These are phyloP conservation scores for Wickerhamiella brachini DNA, from an alignment of 805 yeast species.

Conservation along the genomic window DNA sequence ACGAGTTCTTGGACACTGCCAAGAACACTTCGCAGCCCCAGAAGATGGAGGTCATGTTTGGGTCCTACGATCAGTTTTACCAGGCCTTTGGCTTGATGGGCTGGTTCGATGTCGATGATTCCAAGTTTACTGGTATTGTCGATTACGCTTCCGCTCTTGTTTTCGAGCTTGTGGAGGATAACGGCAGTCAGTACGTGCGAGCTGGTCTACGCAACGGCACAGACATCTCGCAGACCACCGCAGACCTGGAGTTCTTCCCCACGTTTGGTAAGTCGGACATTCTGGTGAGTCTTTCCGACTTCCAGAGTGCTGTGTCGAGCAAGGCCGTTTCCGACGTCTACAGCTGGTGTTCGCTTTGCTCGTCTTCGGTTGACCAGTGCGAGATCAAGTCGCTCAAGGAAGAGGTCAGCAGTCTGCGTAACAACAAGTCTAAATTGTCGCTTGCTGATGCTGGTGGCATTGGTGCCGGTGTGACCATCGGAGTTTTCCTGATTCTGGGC, in stretches of 20 bases:
- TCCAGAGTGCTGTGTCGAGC: slow-evolving; percentile 19
- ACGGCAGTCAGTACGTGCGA: slow-evolving; percentile 26
- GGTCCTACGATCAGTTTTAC: slow-evolving; percentile 34
- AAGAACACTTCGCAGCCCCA: slow-evolving; percentile 24
- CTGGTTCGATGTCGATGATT: slow-evolving; percentile 23
- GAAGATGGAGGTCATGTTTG: slow-evolving; percentile 31
- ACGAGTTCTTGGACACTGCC: slow-evolving; percentile 27
- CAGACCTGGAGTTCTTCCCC: slow-evolving; percentile 26
- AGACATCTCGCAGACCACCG: slow-evolving; percentile 18
- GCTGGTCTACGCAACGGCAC: slow-evolving; percentile 37
- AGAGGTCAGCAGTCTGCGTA: not conserved
- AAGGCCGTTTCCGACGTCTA: slow-evolving; percentile 21
- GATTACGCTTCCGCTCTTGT: slow-evolving; percentile 34
- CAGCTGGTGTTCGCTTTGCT: slow-evolving; percentile 32
- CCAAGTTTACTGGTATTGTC: slow-evolving; percentile 34
- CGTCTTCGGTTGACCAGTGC: not conserved
- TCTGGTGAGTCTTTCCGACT: slow-evolving; percentile 28
- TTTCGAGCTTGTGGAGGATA: slow-evolving; percentile 27
- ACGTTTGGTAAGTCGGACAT: slow-evolving; percentile 26
- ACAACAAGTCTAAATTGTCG: slow-evolving; percentile 6
- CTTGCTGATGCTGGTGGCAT: slow-evolving; percentile 38
- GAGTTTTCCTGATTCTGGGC: slow-evolving; percentile 28
- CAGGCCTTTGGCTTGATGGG: slow-evolving; percentile 28
- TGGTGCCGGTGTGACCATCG: slow-evolving; percentile 36
- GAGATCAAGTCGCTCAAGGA: not conserved